These are phyloP conservation scores for barrel medic (Medicago truncatula) DNA, from an alignment of 306 rosid genomes.

Conservation along the genomic window MtrunA17r5.0-ANR NC_053048.1:11935501-11936000, in stretches of 20 bases:
- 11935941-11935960: too few relatives aligned
- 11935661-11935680: conserved; percentile 1
- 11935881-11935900: too few relatives aligned
- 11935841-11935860: too few relatives aligned
- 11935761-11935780: too few relatives aligned
- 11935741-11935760: conserved; percentile 4
- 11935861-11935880: too few relatives aligned
- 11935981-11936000: too few relatives aligned
- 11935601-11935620: conserved; percentile 54
- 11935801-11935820: too few relatives aligned
- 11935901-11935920: too few relatives aligned
- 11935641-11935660: background rate
- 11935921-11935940: too few relatives aligned
- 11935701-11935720: background rate
- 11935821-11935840: too few relatives aligned
- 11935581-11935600: conserved; percentile 20
- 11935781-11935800: too few relatives aligned
- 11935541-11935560: background rate
- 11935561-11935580: background rate
- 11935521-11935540: conserved; percentile 5
- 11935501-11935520: background rate
- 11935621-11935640: conserved; percentile 15
- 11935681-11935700: background rate
- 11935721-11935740: conserved; percentile 28
- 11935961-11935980: too few relatives aligned